These are phyloP conservation scores for Mytilinidion resinicola DNA, from an alignment of 495 filamentous ascomycete species.

Conservation along the genomic window DNA sequence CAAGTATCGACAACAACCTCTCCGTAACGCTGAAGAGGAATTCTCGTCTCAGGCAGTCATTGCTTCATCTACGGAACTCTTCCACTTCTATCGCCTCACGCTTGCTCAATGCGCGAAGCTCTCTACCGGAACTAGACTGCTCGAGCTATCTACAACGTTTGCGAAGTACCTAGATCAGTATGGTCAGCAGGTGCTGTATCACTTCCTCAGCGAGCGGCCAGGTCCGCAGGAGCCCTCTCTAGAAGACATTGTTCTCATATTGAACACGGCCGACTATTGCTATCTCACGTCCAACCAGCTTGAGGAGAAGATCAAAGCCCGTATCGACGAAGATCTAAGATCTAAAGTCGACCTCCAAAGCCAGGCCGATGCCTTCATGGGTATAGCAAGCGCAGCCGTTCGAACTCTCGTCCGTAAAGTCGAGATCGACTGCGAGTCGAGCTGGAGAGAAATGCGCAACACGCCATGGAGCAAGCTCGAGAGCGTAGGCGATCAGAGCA, in stretches of 20 bases:
- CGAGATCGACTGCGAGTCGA: constrained; percentile 72
- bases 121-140: constrained; percentile 76
- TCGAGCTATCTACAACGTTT: constrained; percentile 78
- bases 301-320: constrained; percentile 87
- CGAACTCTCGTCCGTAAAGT: constrained; percentile 76
- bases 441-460: constrained; percentile 96
- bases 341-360: constrained; percentile 78
- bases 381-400: constrained; percentile 83
- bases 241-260: constrained; percentile 73
- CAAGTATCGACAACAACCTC: constrained; percentile 78
- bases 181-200: constrained; percentile 82
- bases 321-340: constrained; percentile 72
- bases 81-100: constrained; percentile 88
- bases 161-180: constrained; percentile 95
- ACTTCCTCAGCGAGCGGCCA: constrained; percentile 60
- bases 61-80: constrained; percentile 89
- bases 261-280: constrained; percentile 98
- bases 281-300: constrained; percentile 85
- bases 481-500: constrained; percentile 89
- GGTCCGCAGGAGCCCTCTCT: constrained; percentile 50
- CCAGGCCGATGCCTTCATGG: constrained; percentile 92
- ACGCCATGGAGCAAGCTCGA: constrained; percentile 94
- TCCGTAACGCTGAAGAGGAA: constrained; percentile 79
- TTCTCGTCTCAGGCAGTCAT: constrained; percentile 87
- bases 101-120: constrained; percentile 94